These are phyloP conservation scores for Proliferodiscus dingleyae DNA, from an alignment of 2,329 filamentous ascomycete genomes.

Conservation along the genomic window DNA sequence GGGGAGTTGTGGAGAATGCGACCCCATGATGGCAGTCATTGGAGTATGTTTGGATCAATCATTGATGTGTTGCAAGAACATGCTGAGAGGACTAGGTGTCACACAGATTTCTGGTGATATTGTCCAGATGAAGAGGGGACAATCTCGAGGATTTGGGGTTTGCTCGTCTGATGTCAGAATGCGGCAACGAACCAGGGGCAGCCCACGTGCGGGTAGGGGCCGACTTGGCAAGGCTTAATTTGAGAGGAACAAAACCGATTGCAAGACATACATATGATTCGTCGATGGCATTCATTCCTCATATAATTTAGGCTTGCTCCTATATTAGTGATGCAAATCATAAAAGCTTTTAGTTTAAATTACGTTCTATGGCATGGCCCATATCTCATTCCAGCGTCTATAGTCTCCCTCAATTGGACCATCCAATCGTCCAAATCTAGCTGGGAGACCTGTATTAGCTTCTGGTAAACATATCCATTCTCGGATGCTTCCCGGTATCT, in stretches of 20 bases:
- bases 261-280: not conserved
- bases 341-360: too few species aligned
- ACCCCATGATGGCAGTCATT: not conserved
- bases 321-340: too few species aligned
- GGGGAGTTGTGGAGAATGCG: constrained; percentile 1
- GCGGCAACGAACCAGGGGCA: not conserved
- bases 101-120: not conserved
- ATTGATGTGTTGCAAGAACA: not conserved
- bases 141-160: not conserved
- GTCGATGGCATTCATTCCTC: not conserved
- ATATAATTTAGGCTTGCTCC: too few species aligned
- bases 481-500: constrained; percentile 77
- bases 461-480: constrained; percentile 86
- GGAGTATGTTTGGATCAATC: constrained; percentile 1
- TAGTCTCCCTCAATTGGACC: constrained; percentile 55
- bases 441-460: constrained; percentile 55
- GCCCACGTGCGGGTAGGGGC: not conserved
- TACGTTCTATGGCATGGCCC: constrained; percentile 41
- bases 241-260: not conserved
- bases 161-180: not conserved
- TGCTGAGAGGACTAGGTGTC: not conserved
- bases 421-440: constrained; percentile 60
- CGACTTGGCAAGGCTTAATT: not conserved
- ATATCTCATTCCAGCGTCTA: constrained; percentile 60
- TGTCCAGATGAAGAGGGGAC: not conserved